Evolutionary conservation across 139 green algal species (phyloP).

Genomic region (Auxenochlorella protothecoides): DNA sequence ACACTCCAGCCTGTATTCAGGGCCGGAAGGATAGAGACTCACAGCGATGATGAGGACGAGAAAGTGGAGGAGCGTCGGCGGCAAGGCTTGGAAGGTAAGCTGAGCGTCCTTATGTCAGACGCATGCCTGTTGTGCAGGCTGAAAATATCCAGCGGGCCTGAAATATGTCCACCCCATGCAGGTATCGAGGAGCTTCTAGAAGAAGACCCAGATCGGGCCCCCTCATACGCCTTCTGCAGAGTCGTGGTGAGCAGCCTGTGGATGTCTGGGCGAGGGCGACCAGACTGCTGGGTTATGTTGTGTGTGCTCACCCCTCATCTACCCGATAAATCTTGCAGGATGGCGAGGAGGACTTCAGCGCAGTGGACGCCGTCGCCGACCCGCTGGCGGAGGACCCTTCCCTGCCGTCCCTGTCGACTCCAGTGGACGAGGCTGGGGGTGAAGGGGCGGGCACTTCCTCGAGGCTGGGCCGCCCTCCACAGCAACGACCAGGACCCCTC

Average conservation of each 20-base stretch:
- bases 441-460: neutral
- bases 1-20: conserved; percentile 10
- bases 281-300: no score
- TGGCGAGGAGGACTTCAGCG: conserved; percentile 24
- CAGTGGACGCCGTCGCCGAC: conserved; percentile 13
- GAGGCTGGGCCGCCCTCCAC: neutral
- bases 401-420: neutral
- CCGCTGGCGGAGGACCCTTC: neutral
- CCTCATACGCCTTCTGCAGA: no score
- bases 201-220: no score
- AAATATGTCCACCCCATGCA: no score
- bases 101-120: neutral
- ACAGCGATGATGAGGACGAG: conserved; percentile 10
- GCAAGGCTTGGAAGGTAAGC: conserved; percentile 3
- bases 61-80: conserved; percentile 13
- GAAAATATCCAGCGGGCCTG: no score
- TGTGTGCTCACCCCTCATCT: no score
- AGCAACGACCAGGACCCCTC: no score
- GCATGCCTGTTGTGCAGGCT: no score
- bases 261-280: no score
- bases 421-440: neutral
- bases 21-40: neutral
- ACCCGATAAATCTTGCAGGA: conserved; percentile 13
- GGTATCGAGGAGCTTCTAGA: no score
- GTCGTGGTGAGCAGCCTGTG: no score